phyloP scores from a whole-genome alignment of 2,329 filamentous ascomycete genomes.

The Mycosphaerella sp. region DNA sequence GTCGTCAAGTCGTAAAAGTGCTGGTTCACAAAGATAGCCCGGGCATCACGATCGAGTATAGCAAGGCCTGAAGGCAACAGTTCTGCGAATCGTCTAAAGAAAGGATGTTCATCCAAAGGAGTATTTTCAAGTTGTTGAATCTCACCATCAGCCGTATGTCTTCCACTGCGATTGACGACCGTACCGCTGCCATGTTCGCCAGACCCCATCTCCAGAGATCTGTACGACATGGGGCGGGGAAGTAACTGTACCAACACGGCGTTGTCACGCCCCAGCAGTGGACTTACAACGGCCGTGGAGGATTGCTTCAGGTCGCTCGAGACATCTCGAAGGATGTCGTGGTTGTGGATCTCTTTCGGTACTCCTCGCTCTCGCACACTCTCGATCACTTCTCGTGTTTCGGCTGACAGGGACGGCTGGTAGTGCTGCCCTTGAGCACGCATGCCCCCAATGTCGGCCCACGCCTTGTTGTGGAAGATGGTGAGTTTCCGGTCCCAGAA shows the following conservation, averaged over 20 bases:
- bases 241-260: conserved; percentile 25
- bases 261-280: conserved; percentile 16
- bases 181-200: neutral
- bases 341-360: conserved; percentile 18
- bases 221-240: conserved; percentile 13
- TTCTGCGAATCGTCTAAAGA: conserved; percentile 42
- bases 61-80: conserved; percentile 43
- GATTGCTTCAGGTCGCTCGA: conserved; percentile 4
- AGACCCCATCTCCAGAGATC: conserved; percentile 7
- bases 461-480: conserved; percentile 39
- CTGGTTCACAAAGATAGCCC: conserved; percentile 44
- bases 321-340: conserved; percentile 15
- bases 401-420: conserved; percentile 29
- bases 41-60: conserved; percentile 41
- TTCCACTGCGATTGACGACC: conserved; percentile 4
- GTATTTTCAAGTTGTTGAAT: conserved; percentile 16
- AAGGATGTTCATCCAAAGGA: conserved; percentile 35
- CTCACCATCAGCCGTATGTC: neutral
- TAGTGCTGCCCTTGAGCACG: conserved; percentile 32
- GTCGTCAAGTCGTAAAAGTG: conserved; percentile 43
- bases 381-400: conserved; percentile 33
- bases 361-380: conserved; percentile 28
- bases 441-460: conserved; percentile 33
- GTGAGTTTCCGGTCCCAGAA: conserved; percentile 38
- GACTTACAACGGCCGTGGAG: conserved; percentile 24